These are phyloP conservation scores for Ceratobasidium sp. DNA, from an alignment of 1,284 basidiomycete genomes.

Conservation along the genomic window DNA sequence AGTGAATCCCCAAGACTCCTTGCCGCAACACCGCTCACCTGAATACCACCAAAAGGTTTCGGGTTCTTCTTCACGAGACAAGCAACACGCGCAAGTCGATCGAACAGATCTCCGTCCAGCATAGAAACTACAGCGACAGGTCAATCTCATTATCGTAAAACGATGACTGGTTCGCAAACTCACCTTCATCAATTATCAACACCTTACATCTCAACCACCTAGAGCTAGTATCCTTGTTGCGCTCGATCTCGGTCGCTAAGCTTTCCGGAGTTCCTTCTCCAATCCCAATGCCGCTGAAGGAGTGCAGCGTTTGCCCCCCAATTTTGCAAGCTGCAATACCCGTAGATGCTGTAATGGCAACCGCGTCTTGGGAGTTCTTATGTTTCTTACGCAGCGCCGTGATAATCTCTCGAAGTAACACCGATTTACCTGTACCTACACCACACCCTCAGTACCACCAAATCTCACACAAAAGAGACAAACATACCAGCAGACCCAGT, in stretches of 20 bases:
- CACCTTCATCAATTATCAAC: slow-evolving; percentile 78
- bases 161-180: slow-evolving; percentile 47
- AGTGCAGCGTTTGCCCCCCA: slow-evolving; percentile 67
- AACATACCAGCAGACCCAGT: slow-evolving; percentile 93
- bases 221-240: slow-evolving; percentile 53
- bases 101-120: slow-evolving; percentile 68
- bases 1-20: not conserved
- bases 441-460: not conserved
- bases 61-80: slow-evolving; percentile 60
- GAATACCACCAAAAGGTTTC: slow-evolving; percentile 78
- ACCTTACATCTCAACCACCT: slow-evolving; percentile 66
- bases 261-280: slow-evolving; percentile 55
- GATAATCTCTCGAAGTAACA: slow-evolving; percentile 67
- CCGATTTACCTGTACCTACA: slow-evolving; percentile 67
- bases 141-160: slow-evolving; percentile 5
- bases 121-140: slow-evolving; percentile 62
- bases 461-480: not conserved
- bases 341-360: slow-evolving; percentile 64
- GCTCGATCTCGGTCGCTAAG: slow-evolving; percentile 57
- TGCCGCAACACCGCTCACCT: slow-evolving; percentile 56
- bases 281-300: slow-evolving; percentile 65
- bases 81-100: slow-evolving; percentile 73
- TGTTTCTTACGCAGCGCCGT: slow-evolving; percentile 63
- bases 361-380: slow-evolving; percentile 59
- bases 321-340: slow-evolving; percentile 73